Base-by-base conservation (phyloP, 2,329 filamentous ascomycete genomes). In the Dactylonectria estremocensis region DNA sequence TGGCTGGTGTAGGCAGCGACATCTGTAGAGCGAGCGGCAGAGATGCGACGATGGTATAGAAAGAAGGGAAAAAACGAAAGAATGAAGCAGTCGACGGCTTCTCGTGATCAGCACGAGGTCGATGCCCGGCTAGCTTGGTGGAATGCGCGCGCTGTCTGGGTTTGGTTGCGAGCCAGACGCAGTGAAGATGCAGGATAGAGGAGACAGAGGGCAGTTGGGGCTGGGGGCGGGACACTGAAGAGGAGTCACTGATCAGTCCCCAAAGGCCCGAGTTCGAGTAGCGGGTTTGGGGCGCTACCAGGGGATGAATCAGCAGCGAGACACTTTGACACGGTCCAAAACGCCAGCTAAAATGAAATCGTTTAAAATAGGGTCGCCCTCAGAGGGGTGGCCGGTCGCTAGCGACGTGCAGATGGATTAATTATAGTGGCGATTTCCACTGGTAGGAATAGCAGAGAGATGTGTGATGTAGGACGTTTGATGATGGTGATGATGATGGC, bases 1-100 rank as follows among this genome's bases (percentile, higher is more conserved):
- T n/a, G 54, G 62, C 66, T 66, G 73, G 49, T n/a, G 74, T 61
- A 35, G 65, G 57, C 45, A 73, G 68, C 45, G 66, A 55, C 72
- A 74, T 74, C 52, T 22, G 48, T 37, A 52, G 56, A 35, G 20
- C 40, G 31, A 28, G 53, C 50, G 49, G 14, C 40, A 50, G 46
- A 43, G 40, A n/a, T 43, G 40, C 14, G 16, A 45, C 46, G 24
- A 49, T 31, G 61, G 18, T 45, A 16, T 33, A 65, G 50, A 63
- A 22, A n/a, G 24, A 31, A 18, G 54, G 45, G 65, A 20, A 65
- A 64, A 50, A 49, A 55, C 49, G 58, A 66, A 14, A 35, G 43
- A n/a, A 59, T 40, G 37, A 50, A 50, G 37, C 58, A 63, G 64
- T 53, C 58, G 54, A 66, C 45, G 50, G 57, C 64, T 59, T 66